phyloP scores from a whole-genome alignment of 495 filamentous ascomycete species.

The Chaetomium tenue region DNA sequence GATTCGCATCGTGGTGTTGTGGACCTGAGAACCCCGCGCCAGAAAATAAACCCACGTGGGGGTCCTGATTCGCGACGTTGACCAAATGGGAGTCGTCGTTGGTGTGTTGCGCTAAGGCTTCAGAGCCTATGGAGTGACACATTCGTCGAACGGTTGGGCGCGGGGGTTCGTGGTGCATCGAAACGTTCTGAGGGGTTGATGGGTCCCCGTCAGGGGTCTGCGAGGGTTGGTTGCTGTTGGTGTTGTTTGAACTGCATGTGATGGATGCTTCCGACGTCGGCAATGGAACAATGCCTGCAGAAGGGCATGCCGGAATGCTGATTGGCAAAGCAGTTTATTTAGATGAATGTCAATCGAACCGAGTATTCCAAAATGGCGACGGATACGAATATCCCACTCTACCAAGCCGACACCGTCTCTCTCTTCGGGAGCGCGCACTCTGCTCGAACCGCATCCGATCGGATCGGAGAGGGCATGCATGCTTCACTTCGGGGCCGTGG shows the following conservation, averaged over 20 bases:
- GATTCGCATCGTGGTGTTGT: slow-evolving; percentile 12
- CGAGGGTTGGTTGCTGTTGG: background rate
- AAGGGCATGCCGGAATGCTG: no score
- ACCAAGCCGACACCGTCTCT: background rate
- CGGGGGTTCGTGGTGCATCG: background rate
- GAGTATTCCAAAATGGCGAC: background rate
- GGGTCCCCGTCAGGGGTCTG: background rate
- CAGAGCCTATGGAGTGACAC: slow-evolving; percentile 4
- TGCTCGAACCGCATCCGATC: slow-evolving; percentile 12
- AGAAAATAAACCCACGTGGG: slow-evolving; percentile 25
- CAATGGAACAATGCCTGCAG: no score
- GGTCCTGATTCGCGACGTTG: slow-evolving; percentile 21
- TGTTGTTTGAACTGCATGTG: background rate
- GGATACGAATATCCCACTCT: background rate
- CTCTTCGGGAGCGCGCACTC: no score
- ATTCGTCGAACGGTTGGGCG: background rate
- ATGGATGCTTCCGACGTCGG: background rate
- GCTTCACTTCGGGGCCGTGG: background rate
- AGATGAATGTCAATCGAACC: background rate
- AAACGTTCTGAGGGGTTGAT: background rate
- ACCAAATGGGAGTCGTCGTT: background rate
- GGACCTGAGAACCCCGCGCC: slow-evolving; percentile 19
- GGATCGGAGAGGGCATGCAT: background rate
- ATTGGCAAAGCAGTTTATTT: no score
- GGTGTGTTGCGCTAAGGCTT: background rate